These are phyloP conservation scores for Saturnispora hagleri DNA, from an alignment of 805 yeast species.

Conservation along the genomic window DNA sequence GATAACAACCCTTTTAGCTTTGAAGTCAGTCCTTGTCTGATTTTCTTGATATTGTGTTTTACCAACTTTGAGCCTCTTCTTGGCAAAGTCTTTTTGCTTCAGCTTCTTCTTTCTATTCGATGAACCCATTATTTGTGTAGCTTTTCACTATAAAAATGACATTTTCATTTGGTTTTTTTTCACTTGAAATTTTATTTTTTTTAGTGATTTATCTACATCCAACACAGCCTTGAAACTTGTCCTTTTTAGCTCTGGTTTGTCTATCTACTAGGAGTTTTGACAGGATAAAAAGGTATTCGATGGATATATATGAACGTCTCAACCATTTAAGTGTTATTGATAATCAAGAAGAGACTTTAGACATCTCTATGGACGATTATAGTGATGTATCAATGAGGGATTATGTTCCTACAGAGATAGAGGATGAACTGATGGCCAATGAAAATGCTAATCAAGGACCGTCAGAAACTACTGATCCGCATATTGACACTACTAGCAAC, in stretches of 20 bases:
- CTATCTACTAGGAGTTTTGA: background rate
- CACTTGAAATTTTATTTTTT: background rate
- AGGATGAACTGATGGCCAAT: background rate
- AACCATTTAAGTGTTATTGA: background rate
- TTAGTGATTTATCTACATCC: background rate
- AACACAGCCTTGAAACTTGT: conserved; percentile 7
- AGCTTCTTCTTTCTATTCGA: conserved; percentile 45
- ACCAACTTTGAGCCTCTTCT: conserved; percentile 81
- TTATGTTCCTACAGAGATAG: background rate
- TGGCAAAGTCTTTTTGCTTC: conserved; percentile 66
- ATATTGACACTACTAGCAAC: background rate
- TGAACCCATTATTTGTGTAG: conserved; percentile 32
- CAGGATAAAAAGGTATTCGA: background rate
- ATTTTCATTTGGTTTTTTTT: background rate
- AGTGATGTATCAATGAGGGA: conserved; percentile 5
- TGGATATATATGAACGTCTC: conserved; percentile 1
- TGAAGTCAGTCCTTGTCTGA: conserved; percentile 79
- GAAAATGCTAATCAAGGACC: background rate
- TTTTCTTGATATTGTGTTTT: conserved; percentile 67
- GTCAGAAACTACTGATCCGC: background rate
- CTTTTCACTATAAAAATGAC: background rate
- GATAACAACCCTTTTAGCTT: conserved; percentile 42
- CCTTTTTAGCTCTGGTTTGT: background rate
- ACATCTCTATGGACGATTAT: background rate
- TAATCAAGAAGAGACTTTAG: background rate